Base-by-base conservation (phyloP, 83 land plant genomes). In the Picea engelmannii region DNA sequence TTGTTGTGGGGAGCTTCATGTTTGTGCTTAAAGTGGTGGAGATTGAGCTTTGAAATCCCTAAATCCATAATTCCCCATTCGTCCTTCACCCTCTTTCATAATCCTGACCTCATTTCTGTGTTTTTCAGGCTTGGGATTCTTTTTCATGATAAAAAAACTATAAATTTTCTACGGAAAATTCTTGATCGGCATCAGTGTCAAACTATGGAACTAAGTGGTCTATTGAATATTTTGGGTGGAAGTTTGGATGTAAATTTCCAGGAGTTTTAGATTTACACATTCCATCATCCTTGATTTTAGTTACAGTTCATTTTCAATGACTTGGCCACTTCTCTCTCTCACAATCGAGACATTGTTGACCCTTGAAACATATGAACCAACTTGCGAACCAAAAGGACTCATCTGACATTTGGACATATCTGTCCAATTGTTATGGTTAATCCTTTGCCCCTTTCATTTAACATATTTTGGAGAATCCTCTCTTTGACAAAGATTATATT, bases 361-460 rank as follows among this genome's bases (percentile, higher is more conserved):
- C 76, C 49, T 13, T 1, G 76, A 4, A 73, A 73, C 23, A 44
- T 3, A 47, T 9, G 25, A 47, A 73, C 76, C 58, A 47, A 73
- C 76, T 42, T 47, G 58, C n/a, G 76, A n/a, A 44, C 76, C 47
- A 52, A 73, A 21, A 44, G 76, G 76, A n/a, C 76, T 73, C 76
- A 73, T n/a, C n/a, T n/a, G n/a, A n/a, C n/a, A n/a, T n/a, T n/a
- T n/a, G n/a, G n/a, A n/a, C n/a, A n/a, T n/a, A n/a, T n/a, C n/a
- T n/a, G n/a, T n/a, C n/a, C n/a, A n/a, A n/a, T n/a, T n/a, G n/a
- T n/a, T n/a, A n/a, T n/a, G n/a, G n/a, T n/a, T n/a, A n/a, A n/a
- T 73, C 55, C 7, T 42, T 47, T 44, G 76, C 18, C 47, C 76
- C 40, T 73, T 73, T 73, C 47, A 10, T 21, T 47, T n/a, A 5